These are phyloP conservation scores for Cladophialophora immunda DNA, from an alignment of 2,329 filamentous ascomycete species.

Conservation along the genomic window DNA sequence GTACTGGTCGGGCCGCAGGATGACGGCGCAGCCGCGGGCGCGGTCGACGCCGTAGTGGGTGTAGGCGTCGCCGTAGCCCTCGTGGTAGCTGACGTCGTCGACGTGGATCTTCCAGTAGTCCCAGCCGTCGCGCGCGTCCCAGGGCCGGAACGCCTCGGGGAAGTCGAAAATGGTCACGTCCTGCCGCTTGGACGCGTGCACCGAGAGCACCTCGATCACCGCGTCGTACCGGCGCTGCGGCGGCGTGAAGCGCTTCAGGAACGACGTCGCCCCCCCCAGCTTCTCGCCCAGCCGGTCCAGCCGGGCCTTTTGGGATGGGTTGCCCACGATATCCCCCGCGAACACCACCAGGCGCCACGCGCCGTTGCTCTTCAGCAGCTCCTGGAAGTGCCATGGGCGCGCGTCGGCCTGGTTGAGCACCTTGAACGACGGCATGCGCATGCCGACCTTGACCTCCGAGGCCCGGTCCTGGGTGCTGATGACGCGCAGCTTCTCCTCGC, in stretches of 20 bases:
- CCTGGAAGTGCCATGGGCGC: slow-evolving; percentile 50
- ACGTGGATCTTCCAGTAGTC: slow-evolving; percentile 67
- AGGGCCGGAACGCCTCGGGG: slow-evolving; percentile 59
- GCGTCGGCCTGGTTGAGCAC: slow-evolving; percentile 50
- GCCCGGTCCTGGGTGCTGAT: slow-evolving; percentile 31
- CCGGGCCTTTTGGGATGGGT: background rate
- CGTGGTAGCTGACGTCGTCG: slow-evolving; percentile 63
- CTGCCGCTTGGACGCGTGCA: slow-evolving; percentile 64
- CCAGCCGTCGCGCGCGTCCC: slow-evolving; percentile 59
- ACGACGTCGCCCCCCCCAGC: slow-evolving; percentile 49
- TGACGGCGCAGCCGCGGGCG: slow-evolving; percentile 65
- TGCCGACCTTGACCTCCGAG: slow-evolving; percentile 46
- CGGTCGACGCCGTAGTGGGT: slow-evolving; percentile 66
- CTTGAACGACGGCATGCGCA: slow-evolving; percentile 47
- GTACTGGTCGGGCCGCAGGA: slow-evolving; percentile 74
- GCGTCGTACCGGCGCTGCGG: slow-evolving; percentile 51
- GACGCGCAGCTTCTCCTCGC: slow-evolving; percentile 36
- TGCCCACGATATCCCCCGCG: slow-evolving; percentile 63
- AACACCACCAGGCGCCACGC: slow-evolving; percentile 61
- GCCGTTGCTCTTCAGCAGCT: slow-evolving; percentile 49
- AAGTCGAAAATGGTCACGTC: slow-evolving; percentile 63
- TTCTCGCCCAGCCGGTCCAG: slow-evolving; percentile 59
- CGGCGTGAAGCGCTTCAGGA: slow-evolving; percentile 59
- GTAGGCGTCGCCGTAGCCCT: slow-evolving; percentile 59
- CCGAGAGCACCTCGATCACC: slow-evolving; percentile 67